These are phyloP conservation scores for Lepraria neglecta DNA, from an alignment of 495 filamentous ascomycete species.

Conservation along the genomic window DNA sequence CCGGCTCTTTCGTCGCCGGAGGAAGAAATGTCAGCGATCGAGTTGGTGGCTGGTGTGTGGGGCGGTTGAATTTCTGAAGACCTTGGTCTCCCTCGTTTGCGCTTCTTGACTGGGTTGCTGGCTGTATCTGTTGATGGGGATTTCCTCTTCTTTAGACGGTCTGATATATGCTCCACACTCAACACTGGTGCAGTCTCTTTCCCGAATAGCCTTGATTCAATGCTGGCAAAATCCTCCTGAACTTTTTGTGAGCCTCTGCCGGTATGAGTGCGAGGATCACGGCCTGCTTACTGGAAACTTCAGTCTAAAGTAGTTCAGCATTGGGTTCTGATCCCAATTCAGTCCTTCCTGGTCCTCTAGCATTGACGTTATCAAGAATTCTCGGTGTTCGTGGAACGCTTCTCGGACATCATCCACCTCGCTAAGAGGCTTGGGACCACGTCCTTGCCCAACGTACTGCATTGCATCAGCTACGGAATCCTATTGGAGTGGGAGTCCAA, in stretches of 20 bases:
- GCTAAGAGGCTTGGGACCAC: conserved; percentile 31
- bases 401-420: conserved; percentile 44
- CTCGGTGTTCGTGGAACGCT: conserved; percentile 47
- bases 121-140: conserved; percentile 12
- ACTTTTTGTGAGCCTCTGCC: conserved; percentile 11
- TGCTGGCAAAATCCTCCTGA: conserved; percentile 40
- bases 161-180: neutral
- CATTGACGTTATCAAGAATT: conserved; percentile 55
- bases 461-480: conserved; percentile 26
- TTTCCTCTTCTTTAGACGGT: conserved; percentile 22
- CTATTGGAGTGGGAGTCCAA: conserved; percentile 22
- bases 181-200: neutral
- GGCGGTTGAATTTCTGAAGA: conserved; percentile 18
- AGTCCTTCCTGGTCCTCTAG: conserved; percentile 49
- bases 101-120: conserved; percentile 18
- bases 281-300: conserved; percentile 41
- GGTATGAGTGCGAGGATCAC: neutral
- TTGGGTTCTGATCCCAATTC: conserved; percentile 48
- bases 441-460: conserved; percentile 34
- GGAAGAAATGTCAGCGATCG: conserved; percentile 26
- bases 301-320: conserved; percentile 47
- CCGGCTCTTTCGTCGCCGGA: conserved; percentile 36
- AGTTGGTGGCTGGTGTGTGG: conserved; percentile 29
- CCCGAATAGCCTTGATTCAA: conserved; percentile 29
- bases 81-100: conserved; percentile 22